A percentile compares a stretch with the other conserved stretches of the same genome.
These are phyloP conservation scores for Austroboletus olivaceoglutinosus DNA, from an alignment of 1,284 basidiomycete genomes.

Conservation along the genomic window DNA sequence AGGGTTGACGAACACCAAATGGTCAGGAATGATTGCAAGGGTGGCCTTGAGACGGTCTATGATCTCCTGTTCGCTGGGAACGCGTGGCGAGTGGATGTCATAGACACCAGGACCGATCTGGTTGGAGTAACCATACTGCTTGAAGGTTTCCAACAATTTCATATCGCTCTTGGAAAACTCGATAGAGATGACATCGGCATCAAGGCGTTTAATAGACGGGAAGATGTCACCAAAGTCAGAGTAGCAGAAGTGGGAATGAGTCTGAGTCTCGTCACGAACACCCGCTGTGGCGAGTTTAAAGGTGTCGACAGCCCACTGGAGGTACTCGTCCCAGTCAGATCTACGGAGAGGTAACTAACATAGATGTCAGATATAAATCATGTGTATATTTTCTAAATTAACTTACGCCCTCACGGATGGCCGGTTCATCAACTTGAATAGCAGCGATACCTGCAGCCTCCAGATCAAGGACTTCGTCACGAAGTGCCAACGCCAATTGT, in stretches of 20 bases:
- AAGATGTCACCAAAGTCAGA: constrained; percentile 98
- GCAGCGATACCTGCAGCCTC: constrained; percentile 97
- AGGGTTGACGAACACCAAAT: constrained; percentile 92
- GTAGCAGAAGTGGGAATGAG: constrained; percentile 98
- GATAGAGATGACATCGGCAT: constrained; percentile 99
- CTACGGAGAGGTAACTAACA: constrained; percentile 84
- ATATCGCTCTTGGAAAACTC: constrained; percentile 98
- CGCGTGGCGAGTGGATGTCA: constrained; percentile 99
- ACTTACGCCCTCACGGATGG: constrained; percentile 95
- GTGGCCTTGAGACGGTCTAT: constrained; percentile 88
- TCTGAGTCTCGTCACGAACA: constrained; percentile 89
- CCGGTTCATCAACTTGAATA: constrained; percentile 99
- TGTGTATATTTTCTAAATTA: not conserved
- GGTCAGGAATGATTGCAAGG: constrained; percentile 74
- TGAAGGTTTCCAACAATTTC: constrained; percentile 96
- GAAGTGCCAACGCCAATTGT: constrained; percentile 97
- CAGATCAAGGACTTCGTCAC: constrained; percentile 97
- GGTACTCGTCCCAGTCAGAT: constrained; percentile 92
- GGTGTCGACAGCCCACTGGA: constrained; percentile 96
- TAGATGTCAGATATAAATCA: constrained; percentile 18
- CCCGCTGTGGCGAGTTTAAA: constrained; percentile 96
- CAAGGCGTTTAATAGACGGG: constrained; percentile 94
- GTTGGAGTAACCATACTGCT: constrained; percentile 95
- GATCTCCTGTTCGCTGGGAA: constrained; percentile 93
- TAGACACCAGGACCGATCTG: constrained; percentile 98